These are phyloP conservation scores for Alternaria rosae DNA, from an alignment of 2,329 filamentous ascomycete genomes.

Conservation along the genomic window DNA sequence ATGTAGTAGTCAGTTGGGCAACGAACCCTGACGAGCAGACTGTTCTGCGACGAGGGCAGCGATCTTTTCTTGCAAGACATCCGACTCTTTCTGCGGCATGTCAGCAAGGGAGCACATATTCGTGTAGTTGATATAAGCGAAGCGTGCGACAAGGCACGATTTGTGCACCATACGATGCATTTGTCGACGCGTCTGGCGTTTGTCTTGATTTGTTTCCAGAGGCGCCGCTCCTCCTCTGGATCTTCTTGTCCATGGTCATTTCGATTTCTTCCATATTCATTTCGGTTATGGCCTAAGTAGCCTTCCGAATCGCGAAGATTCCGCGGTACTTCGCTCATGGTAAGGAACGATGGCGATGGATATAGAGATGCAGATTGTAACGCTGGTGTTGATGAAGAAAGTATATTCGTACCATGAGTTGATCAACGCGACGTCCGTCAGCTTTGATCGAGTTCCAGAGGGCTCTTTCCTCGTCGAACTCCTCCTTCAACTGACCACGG, in stretches of 20 bases:
- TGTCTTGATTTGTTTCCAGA: not conserved
- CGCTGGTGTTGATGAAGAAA: not conserved
- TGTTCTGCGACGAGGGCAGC: conserved; percentile 40
- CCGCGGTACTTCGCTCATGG: conserved; percentile 3
- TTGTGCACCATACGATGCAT: not conserved
- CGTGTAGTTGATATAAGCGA: not conserved
- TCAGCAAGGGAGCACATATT: conserved; percentile 4
- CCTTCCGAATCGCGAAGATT: conserved; percentile 4
- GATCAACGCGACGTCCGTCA: conserved; percentile 56
- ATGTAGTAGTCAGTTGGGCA: not conserved
- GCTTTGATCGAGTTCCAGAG: conserved; percentile 59
- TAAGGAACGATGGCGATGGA: not conserved
- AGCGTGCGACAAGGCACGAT: not conserved
- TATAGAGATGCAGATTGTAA: not conserved
- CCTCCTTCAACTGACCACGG: conserved; percentile 56
- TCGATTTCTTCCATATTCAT: not conserved
- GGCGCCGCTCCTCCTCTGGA: not conserved
- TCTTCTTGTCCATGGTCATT: too few relatives aligned
- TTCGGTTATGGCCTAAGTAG: not conserved
- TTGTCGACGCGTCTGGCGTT: not conserved
- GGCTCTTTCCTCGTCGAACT: conserved; percentile 59
- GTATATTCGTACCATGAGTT: conserved; percentile 53
- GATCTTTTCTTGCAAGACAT: conserved; percentile 42
- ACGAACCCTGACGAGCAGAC: conserved; percentile 37
- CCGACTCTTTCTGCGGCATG: conserved; percentile 38